phyloP scores from a whole-genome alignment of 2,329 filamentous ascomycete species.

The Biscogniauxia sp. region DNA sequence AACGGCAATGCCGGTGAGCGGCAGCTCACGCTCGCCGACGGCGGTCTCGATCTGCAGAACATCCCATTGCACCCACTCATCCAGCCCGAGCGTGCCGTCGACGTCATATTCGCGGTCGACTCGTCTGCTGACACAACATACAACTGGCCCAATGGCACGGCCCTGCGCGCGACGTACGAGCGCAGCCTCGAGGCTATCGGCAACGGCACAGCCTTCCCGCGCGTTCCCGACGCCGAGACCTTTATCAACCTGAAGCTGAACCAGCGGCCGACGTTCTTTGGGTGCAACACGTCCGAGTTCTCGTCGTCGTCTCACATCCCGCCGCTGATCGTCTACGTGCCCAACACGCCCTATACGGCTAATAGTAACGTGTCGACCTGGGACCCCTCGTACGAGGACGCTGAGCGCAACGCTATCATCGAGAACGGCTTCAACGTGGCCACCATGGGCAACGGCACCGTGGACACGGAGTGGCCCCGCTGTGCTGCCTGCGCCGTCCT shows the following conservation, averaged over 20 bases:
- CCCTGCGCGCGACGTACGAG: slow-evolving; percentile 71
- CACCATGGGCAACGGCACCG: slow-evolving; percentile 77
- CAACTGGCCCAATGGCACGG: slow-evolving; percentile 75
- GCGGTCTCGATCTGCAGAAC: slow-evolving; percentile 75
- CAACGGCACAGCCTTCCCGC: slow-evolving; percentile 70
- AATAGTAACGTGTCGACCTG: slow-evolving; percentile 80
- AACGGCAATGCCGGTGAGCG: slow-evolving; percentile 54
- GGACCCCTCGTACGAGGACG: slow-evolving; percentile 59
- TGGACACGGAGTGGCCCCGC: slow-evolving; percentile 71
- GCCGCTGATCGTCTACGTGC: slow-evolving; percentile 82
- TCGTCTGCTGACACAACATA: slow-evolving; percentile 68
- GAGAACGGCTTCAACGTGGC: slow-evolving; percentile 81
- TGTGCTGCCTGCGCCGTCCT: slow-evolving; percentile 90
- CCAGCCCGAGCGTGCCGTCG: slow-evolving; percentile 67
- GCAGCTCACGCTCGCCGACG: slow-evolving; percentile 71
- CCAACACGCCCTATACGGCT: slow-evolving; percentile 77
- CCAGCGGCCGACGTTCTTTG: slow-evolving; percentile 74
- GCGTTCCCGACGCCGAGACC: slow-evolving; percentile 70
- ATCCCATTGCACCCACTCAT: slow-evolving; percentile 77
- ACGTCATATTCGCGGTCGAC: slow-evolving; percentile 80
- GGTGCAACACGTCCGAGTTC: slow-evolving; percentile 67
- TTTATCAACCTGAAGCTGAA: slow-evolving; percentile 78
- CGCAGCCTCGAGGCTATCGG: slow-evolving; percentile 54
- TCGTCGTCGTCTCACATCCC: slow-evolving; percentile 21
- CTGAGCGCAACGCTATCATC: slow-evolving; percentile 75